phyloP scores from a whole-genome alignment of 352 stramenopile genomes.

The Sclerospora graminicola region DNA sequence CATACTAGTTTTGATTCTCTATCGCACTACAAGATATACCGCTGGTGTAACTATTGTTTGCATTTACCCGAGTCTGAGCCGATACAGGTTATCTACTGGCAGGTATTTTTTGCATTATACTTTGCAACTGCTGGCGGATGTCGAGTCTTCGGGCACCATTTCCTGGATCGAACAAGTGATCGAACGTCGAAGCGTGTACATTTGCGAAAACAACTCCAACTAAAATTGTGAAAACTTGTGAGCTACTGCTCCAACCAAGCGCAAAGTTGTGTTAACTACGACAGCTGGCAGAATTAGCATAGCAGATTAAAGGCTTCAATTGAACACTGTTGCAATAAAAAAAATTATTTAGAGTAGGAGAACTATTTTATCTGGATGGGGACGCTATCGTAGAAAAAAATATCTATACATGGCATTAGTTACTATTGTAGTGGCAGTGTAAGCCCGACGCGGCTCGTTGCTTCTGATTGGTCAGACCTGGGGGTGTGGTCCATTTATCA shows the following conservation, averaged over 20 bases:
- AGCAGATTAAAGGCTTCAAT: no score
- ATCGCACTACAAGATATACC: constrained; percentile 58
- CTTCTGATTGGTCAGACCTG: no score
- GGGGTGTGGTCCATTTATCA: no score
- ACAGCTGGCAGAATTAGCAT: no score
- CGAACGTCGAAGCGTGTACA: constrained; percentile 31
- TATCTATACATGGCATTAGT: no score
- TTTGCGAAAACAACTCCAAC: constrained; percentile 41
- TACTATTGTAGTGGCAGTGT: no score
- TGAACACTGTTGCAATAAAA: no score
- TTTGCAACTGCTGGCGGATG: constrained; percentile 41
- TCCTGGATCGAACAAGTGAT: constrained; percentile 33
- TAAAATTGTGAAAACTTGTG: constrained; percentile 39
- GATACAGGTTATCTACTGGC: constrained; percentile 54
- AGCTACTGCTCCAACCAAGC: constrained; percentile 61
- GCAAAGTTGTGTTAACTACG: constrained; percentile 41
- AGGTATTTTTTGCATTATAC: constrained; percentile 63
- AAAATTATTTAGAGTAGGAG: no score
- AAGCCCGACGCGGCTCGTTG: no score
- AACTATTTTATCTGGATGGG: no score
- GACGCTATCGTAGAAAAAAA: no score
- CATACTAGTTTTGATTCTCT: constrained; percentile 52
- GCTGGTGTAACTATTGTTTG: constrained; percentile 55
- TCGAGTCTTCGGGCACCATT: constrained; percentile 51
- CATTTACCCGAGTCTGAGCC: constrained; percentile 42